Base-by-base conservation (phyloP, 441 rosid species). In the Erysimum cheiri region DNA sequence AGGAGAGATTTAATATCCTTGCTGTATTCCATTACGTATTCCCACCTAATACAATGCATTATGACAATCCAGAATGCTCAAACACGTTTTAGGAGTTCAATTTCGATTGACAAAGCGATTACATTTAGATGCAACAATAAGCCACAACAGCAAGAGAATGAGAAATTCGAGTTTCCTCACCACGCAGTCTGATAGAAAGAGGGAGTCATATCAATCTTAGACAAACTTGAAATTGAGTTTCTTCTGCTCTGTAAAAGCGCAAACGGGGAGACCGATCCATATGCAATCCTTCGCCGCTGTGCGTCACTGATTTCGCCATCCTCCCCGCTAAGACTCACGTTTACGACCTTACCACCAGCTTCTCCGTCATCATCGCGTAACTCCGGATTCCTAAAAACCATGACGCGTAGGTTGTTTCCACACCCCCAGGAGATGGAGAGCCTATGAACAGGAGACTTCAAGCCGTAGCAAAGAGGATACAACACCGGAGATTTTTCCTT, bases 191-290 rank as follows among this genome's bases (percentile, higher is more conserved):
- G 85, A 64, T 88, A 84, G 14, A 88, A 83, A 37, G 94, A 84
- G 5, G 89, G 65, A 67, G 70, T 79, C 47, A 78, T 71, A 65
- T 88, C 82, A 76, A 87, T 83, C 65, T 76, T 92, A 24, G 85
- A 85, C 60, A 90, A 82, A 70, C 83, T 71, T 5, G 77, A 83
- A 69, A 73, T 50, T 8, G 95, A 81, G 77, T 83, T 92, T 54
- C 84, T 88, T 35, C 97, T 84, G 73, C 94, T 90, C 78, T 95
- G 97, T 14, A 95, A 86, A 61, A 87, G 90, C 46, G 99, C 93
- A 32, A 85, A 95, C 5, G 98, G 97, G n/a, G 97, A 77, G 4
- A 90, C 90, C 7, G 98, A 92, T 22, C 94, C 98, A 56, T 88
- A 92, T 2, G 87, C 88, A 37, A 94, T 90, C 72, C 86, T 83